Evolutionary conservation across 2,329 filamentous ascomycete genomes (phyloP).

Genomic region (Trichoderma breve): DNA sequence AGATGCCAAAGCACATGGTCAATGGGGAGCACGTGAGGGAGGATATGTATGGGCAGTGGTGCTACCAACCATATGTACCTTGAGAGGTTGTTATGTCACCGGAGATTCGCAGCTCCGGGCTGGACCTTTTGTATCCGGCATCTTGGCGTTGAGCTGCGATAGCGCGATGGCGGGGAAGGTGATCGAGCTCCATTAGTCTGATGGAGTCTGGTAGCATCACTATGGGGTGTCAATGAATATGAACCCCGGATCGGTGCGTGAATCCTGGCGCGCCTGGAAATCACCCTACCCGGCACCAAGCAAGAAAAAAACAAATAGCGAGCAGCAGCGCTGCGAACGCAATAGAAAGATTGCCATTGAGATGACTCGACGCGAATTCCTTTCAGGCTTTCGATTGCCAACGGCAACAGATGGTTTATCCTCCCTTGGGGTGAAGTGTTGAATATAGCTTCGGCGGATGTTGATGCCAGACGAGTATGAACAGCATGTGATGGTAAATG

Average conservation of each 20-base stretch:
- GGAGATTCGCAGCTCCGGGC: neutral
- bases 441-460: no score
- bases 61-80: neutral
- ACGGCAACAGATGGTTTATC: neutral
- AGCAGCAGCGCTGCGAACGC: neutral
- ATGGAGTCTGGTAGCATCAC: neutral
- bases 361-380: neutral
- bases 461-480: neutral
- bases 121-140: neutral
- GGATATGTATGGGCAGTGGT: neutral
- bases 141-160: neutral
- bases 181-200: neutral
- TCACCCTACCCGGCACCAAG: neutral
- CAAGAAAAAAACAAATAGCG: neutral
- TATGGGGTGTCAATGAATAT: neutral
- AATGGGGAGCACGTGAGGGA: neutral
- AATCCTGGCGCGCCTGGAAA: neutral
- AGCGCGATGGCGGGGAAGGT: slow-evolving; percentile 9
- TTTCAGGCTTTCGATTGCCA: neutral
- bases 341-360: neutral
- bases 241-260: neutral
- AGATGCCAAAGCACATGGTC: neutral
- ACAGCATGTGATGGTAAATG: neutral
- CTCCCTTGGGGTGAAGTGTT: neutral
- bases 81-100: neutral